Evolutionary conservation across 164 flowering plant species (phyloP), one percentile per base, ranked within the genome.

Genomic region (Kalanchoe fedtschenkoi): DNA sequence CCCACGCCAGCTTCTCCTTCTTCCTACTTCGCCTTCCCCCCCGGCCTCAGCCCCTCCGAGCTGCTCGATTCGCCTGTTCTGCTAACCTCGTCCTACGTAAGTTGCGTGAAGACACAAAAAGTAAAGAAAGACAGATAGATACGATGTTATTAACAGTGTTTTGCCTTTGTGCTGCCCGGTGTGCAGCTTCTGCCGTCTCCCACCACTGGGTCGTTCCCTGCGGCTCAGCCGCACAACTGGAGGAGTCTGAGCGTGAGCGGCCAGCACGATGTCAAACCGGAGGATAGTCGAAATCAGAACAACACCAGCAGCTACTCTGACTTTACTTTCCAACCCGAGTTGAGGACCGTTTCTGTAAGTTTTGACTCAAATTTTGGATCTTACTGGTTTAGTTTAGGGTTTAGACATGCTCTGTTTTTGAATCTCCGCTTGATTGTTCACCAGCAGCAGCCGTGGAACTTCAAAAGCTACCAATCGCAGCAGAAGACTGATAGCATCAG

Each of bases 141-240:
- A n/a, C n/a, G n/a, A n/a, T n/a, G n/a, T n/a, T n/a, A n/a, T n/a
- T n/a, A n/a, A n/a, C n/a, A n/a, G n/a, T n/a, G n/a, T n/a, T n/a
- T n/a, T n/a, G n/a, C n/a, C n/a, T n/a, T n/a, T n/a, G n/a, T n/a
- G n/a, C n/a, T n/a, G 16, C 26, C 24, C 53, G 42, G 4, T 39
- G 16, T 68, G 60, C 81, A 83, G 88, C 62, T 81, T 70, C 54
- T 84, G 55, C 84, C 89, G 29, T 84, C 89, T 63, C 89, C 89
- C 19, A 84, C 89, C 0, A 84, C 89, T 2, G 89, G 89, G 65
- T 43, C 80, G n/a, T 81, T 83, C 59, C 77, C 80, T 4, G 43
- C 70, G 56, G 80, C 73, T 6, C 61, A 51, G 58, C 72, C 21
- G 2, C 46, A 69, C 62, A 64, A 74, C 60, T 81, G 84, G 89